These are phyloP conservation scores for Sinapis alba DNA, from an alignment of 441 rosid genomes.

Conservation along the genomic window DNA sequence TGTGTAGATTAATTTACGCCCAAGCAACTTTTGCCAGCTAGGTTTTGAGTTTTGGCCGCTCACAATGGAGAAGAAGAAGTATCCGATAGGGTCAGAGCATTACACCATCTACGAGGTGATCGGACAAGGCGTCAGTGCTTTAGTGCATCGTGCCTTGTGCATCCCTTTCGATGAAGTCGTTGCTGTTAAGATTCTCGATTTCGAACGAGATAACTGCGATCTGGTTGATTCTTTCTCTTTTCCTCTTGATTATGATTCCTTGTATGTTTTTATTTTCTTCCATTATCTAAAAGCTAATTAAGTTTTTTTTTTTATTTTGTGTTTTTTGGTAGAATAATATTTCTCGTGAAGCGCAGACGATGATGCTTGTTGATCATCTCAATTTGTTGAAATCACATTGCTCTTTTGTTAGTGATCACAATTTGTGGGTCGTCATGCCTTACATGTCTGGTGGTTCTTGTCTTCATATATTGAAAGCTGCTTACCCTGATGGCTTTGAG, in stretches of 20 bases:
- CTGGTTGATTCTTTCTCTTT: constrained; percentile 55
- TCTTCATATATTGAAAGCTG: constrained; percentile 95
- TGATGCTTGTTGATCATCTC: constrained; percentile 93
- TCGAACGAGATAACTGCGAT: constrained; percentile 88
- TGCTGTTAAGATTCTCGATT: constrained; percentile 95
- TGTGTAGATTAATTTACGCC: constrained; percentile 1
- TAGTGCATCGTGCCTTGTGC: constrained; percentile 86
- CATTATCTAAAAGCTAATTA: not conserved
- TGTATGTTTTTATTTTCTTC: not conserved
- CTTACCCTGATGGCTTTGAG: constrained; percentile 92
- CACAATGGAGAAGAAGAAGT: constrained; percentile 84
- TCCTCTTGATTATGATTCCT: not conserved
- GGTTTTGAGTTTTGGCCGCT: constrained; percentile 28
- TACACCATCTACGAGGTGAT: constrained; percentile 77
- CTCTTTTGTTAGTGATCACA: constrained; percentile 91
- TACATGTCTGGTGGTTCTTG: constrained; percentile 99
- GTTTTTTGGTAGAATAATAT: constrained; percentile 59
- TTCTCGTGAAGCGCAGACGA: constrained; percentile 93
- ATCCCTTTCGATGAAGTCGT: constrained; percentile 73
- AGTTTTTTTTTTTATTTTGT: not conserved
- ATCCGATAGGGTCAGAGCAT: constrained; percentile 81
- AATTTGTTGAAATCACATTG: constrained; percentile 94
- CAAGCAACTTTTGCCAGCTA: constrained; percentile 23
- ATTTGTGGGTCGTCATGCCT: constrained; percentile 97
- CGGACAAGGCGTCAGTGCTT: constrained; percentile 93